Evolutionary conservation across 2,329 filamentous ascomycete species (phyloP), one percentile per base, ranked within the genome.

Genomic region (Sphaerulina populicola): DNA sequence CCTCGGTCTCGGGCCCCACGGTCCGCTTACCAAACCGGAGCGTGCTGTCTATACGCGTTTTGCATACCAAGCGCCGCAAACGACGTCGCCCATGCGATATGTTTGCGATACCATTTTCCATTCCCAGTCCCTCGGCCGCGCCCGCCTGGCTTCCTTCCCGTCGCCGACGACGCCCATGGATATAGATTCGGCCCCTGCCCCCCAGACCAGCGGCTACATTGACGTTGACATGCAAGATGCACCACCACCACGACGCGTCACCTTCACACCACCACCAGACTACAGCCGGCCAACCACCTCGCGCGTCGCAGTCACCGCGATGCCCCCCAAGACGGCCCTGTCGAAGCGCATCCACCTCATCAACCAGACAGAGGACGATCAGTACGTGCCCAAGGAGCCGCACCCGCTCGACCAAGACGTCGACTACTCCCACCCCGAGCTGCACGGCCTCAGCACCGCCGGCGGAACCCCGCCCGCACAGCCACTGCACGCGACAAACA

Each of bases 281-380:
- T 50, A 44, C 41, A 38, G 18, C 31, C 46, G 47, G n/a, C 44
- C 50, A 18, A 30, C 15, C 37, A 18, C 43, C n/a, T 45, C 18
- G 49, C 36, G 15, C 35, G 12, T 35, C 14, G 43, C n/a, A n/a
- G 31, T 23, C 8, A 33, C 7, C 15, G 21, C 18, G 5, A 30
- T 36, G 27, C 23, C 27, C 30, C 44, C 49, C 4, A 43, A 43
- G 23, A 49, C 51, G 10, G 42, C 43, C 9, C 29, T 53, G 5
- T 44, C 39, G 21, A 30, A 46, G 18, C 46, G 51, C 37, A 53
- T 53, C 30, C 46, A 49, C 14, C 40, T 47, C 36, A 49, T 49
- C 47, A 47, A 53, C 33, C 23, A 51, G 35, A 42, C 42, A 27
- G 51, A 44, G 27, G 4, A 35, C 23, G 23, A 6, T 6, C 35